phyloP scores from a whole-genome alignment of 2,329 filamentous ascomycete species.

The Byssothecium circinans region DNA sequence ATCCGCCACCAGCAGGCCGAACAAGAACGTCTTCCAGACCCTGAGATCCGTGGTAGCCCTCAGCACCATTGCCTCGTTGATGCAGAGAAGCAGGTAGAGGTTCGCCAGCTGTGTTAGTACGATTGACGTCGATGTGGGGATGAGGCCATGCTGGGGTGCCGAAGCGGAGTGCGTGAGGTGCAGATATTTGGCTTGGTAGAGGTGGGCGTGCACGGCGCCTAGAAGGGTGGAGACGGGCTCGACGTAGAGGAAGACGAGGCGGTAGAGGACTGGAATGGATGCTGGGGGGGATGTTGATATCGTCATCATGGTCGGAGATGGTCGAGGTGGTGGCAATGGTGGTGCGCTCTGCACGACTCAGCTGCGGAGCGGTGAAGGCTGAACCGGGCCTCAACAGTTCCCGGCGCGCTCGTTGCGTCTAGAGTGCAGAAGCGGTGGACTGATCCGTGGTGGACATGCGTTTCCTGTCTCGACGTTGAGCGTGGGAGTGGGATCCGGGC shows the following conservation, averaged over 20 bases:
- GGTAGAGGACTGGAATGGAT: slow-evolving; percentile 63
- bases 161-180: slow-evolving; percentile 62
- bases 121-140: slow-evolving; percentile 65
- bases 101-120: slow-evolving; percentile 76
- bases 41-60: slow-evolving; percentile 66
- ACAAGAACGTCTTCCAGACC: slow-evolving; percentile 70
- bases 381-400: neutral
- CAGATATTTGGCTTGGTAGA: slow-evolving; percentile 61
- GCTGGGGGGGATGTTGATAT: slow-evolving; percentile 30
- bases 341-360: neutral
- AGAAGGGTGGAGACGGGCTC: slow-evolving; percentile 61
- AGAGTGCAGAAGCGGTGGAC: neutral
- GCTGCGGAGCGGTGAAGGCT: slow-evolving; percentile 8
- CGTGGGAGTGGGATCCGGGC: neutral
- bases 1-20: slow-evolving; percentile 72
- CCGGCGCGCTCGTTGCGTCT: neutral
- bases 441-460: neutral
- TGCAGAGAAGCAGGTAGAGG: slow-evolving; percentile 73
- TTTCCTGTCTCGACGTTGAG: neutral
- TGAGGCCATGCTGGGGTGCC: slow-evolving; percentile 44
- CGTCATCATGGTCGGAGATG: slow-evolving; percentile 15
- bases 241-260: slow-evolving; percentile 73
- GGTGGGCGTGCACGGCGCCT: slow-evolving; percentile 58
- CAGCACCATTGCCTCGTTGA: slow-evolving; percentile 77
- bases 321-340: neutral